Conservation (phyloP, 2,329 filamentous ascomycete genomes). For the Diplodia sapinea region DNA sequence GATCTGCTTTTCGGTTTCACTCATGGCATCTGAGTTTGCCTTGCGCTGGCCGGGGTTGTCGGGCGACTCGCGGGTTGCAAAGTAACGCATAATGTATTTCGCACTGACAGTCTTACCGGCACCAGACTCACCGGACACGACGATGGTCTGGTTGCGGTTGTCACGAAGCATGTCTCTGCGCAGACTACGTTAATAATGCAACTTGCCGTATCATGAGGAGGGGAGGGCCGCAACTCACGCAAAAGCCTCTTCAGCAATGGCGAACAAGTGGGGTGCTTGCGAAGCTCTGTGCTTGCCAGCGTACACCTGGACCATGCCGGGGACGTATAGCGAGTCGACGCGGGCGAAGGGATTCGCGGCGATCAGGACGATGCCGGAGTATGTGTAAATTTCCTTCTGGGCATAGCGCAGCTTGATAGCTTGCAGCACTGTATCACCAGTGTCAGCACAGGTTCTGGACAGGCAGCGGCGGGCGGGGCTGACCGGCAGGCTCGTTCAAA, state of each 20-base stretch:
- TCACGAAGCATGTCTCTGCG: constrained; percentile 93
- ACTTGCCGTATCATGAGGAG: not conserved
- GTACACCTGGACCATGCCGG: constrained; percentile 99
- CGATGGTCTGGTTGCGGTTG: constrained; percentile 94
- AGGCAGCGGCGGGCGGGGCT: constrained; percentile 37
- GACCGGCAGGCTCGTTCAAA: constrained; percentile 97
- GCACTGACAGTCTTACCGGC: constrained; percentile 98
- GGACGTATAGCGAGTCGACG: constrained; percentile 97
- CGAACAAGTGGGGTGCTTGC: constrained; percentile 96
- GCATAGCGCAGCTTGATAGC: constrained; percentile 96
- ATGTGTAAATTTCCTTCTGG: constrained; percentile 99
- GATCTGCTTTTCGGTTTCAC: constrained; percentile 98
- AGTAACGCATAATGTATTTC: constrained; percentile 99
- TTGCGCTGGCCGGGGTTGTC: constrained; percentile 83
- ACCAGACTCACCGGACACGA: constrained; percentile 98
- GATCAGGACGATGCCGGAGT: constrained; percentile 97
- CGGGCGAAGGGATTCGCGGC: constrained; percentile 97
- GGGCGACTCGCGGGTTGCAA: constrained; percentile 93
- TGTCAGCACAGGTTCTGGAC: constrained; percentile 32
- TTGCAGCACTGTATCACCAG: constrained; percentile 75
- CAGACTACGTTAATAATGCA: constrained; percentile 15
- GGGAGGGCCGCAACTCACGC: constrained; percentile 66
- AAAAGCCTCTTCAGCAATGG: constrained; percentile 98
- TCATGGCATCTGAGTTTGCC: constrained; percentile 80
- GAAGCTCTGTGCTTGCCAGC: constrained; percentile 95